Percentiles rank a stretch among this genome's conserved stretches.
phyloP scores from a whole-genome alignment of 2,329 filamentous ascomycete genomes.

The Penicillium sp. region DNA sequence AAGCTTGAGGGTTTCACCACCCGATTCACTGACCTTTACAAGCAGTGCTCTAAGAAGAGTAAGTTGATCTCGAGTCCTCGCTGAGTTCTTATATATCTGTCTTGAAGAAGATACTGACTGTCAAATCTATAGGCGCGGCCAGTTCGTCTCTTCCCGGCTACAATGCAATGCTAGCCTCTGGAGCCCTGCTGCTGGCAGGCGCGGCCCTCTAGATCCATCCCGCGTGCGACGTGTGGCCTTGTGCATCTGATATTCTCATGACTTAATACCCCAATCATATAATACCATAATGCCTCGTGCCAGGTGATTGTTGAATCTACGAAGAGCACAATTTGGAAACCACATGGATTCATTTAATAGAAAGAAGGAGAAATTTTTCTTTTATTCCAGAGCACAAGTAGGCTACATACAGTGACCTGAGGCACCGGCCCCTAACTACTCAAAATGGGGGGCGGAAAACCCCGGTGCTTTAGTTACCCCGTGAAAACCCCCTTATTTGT shows the following conservation, averaged over 20 bases:
- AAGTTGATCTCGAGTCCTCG: background rate
- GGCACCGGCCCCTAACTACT: background rate
- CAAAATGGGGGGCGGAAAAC: background rate
- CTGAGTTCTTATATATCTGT: background rate
- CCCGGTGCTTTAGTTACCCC: background rate
- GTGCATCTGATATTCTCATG: too few relatives aligned
- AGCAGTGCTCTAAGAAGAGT: background rate
- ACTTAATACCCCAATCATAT: too few relatives aligned
- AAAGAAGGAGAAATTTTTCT: too few relatives aligned
- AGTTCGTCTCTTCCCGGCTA: background rate
- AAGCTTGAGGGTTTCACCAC: background rate
- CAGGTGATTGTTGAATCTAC: too few relatives aligned
- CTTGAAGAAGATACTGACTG: background rate
- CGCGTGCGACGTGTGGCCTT: background rate
- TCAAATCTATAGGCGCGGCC: background rate
- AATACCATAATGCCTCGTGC: too few relatives aligned
- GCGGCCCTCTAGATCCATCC: background rate
- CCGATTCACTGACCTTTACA: background rate
- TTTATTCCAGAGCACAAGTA: too few relatives aligned
- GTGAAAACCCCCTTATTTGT: background rate
- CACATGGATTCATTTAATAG: too few relatives aligned
- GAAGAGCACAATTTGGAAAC: too few relatives aligned
- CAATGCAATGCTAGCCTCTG: conserved; percentile 2
- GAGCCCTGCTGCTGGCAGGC: conserved; percentile 4
- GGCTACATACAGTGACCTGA: too few relatives aligned